These are phyloP conservation scores for Azolla pinnata DNA, from an alignment of 75 land plant genomes.

Conservation along the genomic window DNA sequence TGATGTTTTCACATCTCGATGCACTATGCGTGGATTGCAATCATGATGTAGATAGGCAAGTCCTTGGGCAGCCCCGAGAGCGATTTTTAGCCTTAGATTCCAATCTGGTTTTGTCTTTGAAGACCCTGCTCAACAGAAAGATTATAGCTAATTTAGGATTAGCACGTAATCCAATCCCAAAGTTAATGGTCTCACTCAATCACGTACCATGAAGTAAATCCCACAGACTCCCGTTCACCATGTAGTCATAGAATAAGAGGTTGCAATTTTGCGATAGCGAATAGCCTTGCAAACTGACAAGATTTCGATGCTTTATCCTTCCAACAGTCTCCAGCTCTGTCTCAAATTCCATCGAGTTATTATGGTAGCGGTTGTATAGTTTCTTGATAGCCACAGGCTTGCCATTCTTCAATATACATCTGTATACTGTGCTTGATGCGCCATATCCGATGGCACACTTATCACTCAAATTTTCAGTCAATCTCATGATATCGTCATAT, in stretches of 20 bases:
- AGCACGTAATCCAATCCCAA: too few species aligned
- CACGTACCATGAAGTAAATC: constrained; percentile 83
- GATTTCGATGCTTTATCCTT: constrained; percentile 75
- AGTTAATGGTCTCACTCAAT: too few species aligned
- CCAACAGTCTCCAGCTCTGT: constrained; percentile 70
- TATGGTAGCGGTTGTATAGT: constrained; percentile 52
- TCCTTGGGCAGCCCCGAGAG: constrained; percentile 87
- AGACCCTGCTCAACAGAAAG: constrained; percentile 31
- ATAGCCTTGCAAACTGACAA: constrained; percentile 80
- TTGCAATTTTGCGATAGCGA: constrained; percentile 58
- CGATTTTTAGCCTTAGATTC: constrained; percentile 65
- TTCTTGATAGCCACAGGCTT: constrained; percentile 80
- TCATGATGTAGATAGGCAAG: constrained; percentile 97
- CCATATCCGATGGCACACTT: constrained; percentile 73
- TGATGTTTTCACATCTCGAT: constrained; percentile 79
- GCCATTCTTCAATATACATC: constrained; percentile 65
- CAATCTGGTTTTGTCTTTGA: constrained; percentile 83
- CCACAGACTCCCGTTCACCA: constrained; percentile 87
- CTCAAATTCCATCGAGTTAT: constrained; percentile 60
- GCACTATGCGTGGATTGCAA: constrained; percentile 78
- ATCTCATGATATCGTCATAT: constrained; percentile 75
- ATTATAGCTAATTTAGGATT: too few species aligned
- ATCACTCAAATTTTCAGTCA: constrained; percentile 79
- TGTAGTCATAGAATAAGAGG: constrained; percentile 82
- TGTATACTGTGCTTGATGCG: constrained; percentile 83